These are phyloP conservation scores for Globisporangium perplexum DNA, from an alignment of 352 stramenopile species.

Conservation along the genomic window DNA sequence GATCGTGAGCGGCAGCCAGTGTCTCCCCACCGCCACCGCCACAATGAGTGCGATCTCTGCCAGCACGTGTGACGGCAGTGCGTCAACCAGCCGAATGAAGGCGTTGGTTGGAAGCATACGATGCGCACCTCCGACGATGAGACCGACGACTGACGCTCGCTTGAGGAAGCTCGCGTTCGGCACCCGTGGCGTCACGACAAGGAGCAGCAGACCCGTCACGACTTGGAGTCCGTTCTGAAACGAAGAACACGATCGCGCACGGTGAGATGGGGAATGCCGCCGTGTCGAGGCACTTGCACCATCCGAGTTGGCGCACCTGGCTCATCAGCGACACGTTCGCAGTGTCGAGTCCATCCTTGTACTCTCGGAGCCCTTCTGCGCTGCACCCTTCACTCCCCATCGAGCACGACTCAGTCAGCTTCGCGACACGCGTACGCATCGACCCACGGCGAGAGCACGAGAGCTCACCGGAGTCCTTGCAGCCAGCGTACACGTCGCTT, in stretches of 20 bases:
- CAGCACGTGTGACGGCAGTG: background rate
- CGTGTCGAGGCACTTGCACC: background rate
- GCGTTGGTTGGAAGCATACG: background rate
- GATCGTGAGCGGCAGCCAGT: slow-evolving; percentile 44
- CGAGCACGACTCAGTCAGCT: background rate
- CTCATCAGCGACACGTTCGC: slow-evolving; percentile 55
- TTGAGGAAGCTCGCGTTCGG: slow-evolving; percentile 45
- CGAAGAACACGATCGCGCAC: background rate
- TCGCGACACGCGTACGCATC: background rate
- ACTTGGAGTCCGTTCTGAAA: slow-evolving; percentile 53
- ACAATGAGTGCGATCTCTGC: slow-evolving; percentile 42
- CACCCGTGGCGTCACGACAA: slow-evolving; percentile 50
- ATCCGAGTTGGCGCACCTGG: slow-evolving; percentile 18
- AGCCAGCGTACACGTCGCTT: slow-evolving; percentile 59
- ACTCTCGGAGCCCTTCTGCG: slow-evolving; percentile 23
- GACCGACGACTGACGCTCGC: slow-evolving; percentile 31
- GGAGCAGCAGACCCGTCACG: slow-evolving; percentile 44
- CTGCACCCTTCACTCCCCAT: slow-evolving; percentile 24
- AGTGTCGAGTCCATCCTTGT: slow-evolving; percentile 47
- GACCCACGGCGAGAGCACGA: background rate
- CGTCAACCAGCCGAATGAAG: background rate
- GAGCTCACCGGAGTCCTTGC: slow-evolving; percentile 34
- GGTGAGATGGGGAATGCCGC: background rate
- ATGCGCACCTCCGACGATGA: slow-evolving; percentile 47
- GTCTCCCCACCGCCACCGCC: slow-evolving; percentile 41